phyloP scores from a whole-genome alignment of 2,329 filamentous ascomycete species.

The Simplicillium sp. region DNA sequence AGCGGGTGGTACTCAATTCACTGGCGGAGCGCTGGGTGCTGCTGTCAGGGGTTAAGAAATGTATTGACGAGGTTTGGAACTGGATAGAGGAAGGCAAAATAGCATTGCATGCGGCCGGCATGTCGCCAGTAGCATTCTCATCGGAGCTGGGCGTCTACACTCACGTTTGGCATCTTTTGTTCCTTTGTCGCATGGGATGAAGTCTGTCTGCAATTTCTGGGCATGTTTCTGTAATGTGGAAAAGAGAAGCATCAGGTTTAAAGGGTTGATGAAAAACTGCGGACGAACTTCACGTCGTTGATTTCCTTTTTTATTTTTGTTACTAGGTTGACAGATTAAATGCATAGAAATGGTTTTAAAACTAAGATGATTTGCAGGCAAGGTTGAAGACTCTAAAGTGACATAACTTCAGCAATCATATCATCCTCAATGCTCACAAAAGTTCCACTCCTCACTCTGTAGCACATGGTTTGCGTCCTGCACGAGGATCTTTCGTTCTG shows the following conservation, averaged over 20 bases:
- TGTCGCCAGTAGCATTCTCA: background rate
- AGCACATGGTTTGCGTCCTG: background rate
- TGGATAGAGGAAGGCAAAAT: background rate
- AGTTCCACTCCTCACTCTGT: constrained; percentile 2
- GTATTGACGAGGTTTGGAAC: background rate
- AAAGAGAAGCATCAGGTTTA: constrained; percentile 1
- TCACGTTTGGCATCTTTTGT: background rate
- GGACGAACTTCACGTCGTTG: constrained; percentile 3
- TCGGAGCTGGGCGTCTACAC: background rate
- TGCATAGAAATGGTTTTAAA: background rate
- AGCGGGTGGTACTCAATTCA: constrained; percentile 69
- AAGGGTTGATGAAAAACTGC: constrained; percentile 3
- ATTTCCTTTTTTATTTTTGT: constrained; percentile 1
- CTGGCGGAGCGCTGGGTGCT: constrained; percentile 67
- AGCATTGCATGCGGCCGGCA: background rate
- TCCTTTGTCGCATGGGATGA: background rate
- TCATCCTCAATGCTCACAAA: constrained; percentile 3
- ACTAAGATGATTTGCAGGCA: too few species aligned
- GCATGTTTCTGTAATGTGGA: background rate
- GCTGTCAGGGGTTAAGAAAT: constrained; percentile 47
- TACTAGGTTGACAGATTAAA: background rate
- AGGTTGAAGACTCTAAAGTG: too few species aligned
- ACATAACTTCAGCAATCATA: too few species aligned
- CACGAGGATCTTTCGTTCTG: constrained; percentile 1
- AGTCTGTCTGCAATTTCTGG: background rate